Conservation (phyloP, 2,329 filamentous ascomycete species). For the Tolypocladium ophioglossoides region DNA sequence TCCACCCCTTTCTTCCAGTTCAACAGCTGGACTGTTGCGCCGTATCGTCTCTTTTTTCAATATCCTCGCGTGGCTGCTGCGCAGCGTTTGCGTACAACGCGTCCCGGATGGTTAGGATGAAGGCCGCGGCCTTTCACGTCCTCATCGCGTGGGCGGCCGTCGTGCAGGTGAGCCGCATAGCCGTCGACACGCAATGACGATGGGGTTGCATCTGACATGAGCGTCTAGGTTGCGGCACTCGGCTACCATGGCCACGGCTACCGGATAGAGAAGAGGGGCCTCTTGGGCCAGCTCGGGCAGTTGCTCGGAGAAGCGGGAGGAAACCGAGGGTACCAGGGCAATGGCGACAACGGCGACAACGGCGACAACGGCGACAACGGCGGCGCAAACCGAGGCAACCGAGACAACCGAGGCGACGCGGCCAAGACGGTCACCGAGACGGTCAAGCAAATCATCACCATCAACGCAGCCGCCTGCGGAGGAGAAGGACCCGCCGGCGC, state of each 20-base stretch:
- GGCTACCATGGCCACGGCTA: conserved; percentile 1
- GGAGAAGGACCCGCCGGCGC: background rate
- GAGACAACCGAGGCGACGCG: background rate
- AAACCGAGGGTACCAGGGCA: background rate
- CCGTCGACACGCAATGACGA: background rate
- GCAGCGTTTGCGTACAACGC: background rate
- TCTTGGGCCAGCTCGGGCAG: conserved; percentile 6
- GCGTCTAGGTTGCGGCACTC: conserved; percentile 2
- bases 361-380: background rate
- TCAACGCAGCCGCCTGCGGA: background rate
- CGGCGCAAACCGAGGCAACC: background rate
- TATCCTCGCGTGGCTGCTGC: background rate
- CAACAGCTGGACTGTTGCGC: conserved; percentile 4
- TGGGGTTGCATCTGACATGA: background rate
- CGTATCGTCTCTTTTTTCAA: background rate
- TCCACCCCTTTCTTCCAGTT: background rate
- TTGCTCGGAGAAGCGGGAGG: conserved; percentile 2
- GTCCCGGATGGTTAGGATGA: conserved; percentile 7
- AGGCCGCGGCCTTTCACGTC: conserved; percentile 7
- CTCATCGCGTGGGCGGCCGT: conserved; percentile 8
- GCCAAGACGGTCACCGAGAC: conserved; percentile 6
- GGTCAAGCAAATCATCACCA: conserved; percentile 5
- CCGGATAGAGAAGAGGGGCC: background rate
- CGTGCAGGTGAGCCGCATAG: conserved; percentile 6
- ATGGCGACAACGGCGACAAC: background rate